Evolutionary conservation across 345 rosid genomes (phyloP), one percentile per base, ranked within the genome.

Genomic region (Mercurialis annua): DNA sequence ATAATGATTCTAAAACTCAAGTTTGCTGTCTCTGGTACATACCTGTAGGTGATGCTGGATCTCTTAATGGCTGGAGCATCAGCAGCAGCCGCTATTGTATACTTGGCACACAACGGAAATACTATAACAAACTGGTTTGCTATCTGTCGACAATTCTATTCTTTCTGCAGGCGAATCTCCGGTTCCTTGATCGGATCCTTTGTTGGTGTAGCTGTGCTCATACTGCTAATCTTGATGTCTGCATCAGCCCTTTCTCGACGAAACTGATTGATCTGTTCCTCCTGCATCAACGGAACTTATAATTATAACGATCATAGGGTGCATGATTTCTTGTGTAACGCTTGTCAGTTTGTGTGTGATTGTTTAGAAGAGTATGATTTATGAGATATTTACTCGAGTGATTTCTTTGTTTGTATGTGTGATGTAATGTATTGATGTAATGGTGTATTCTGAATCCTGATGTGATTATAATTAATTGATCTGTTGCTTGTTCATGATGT

Each of bases 81-180:
- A 29, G 90, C 98, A 38, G 85, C 93, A 52, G 84, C 97, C 3
- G 93, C 96, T 0, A 84, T 88, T 15, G 89, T 88, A 36, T 87
- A 87, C 79, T 73, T 90, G 51, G 92, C 97, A 65, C 97, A 88
- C 76, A 77, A 73, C 8, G 98, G 97, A 71, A 92, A 92, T 71
- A 31, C 65, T 0, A 84, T 27, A 66, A 70, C 85, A 56, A 90
- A 88, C 80, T 90, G 98, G 97, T 74, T 82, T 66, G 73, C 92
- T 33, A 71, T 92, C 65, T 87, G 92, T 78, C 87, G 81, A 73
- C 96, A 92, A 46, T 88, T 81, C 76, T 83, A 85, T 64, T 84
- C 97, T 18, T 88, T 92, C 78, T 92, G 96, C 59, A 77, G 85
- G 76, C 92, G 92, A 56, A 79, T 73, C 62, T 90, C 95, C 0